phyloP scores from a whole-genome alignment of 352 stramenopile genomes.

The Phytophthora foliorum region DNA sequence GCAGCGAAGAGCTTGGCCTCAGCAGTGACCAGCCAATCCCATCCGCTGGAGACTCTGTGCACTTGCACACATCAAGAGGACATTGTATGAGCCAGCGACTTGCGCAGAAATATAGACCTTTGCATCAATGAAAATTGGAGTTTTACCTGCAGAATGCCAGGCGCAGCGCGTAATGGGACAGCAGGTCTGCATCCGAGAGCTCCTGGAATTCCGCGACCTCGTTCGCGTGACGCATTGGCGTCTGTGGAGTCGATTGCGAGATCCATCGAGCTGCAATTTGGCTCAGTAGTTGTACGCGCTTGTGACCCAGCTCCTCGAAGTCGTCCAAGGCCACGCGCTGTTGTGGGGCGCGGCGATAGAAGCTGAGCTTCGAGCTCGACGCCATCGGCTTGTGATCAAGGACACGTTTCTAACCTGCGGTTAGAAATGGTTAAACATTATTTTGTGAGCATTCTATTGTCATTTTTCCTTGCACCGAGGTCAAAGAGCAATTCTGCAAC shows the following conservation, averaged over 20 bases:
- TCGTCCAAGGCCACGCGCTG: constrained; percentile 94
- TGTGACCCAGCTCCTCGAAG: constrained; percentile 92
- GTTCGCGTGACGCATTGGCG: constrained; percentile 3
- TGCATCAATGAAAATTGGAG: neutral
- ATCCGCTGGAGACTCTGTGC: constrained; percentile 46
- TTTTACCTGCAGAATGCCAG: constrained; percentile 66
- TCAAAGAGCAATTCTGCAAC: no score
- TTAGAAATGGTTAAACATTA: neutral
- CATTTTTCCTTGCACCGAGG: constrained; percentile 1
- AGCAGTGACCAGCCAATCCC: constrained; percentile 64
- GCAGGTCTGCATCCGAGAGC: constrained; percentile 33
- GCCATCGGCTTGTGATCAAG: neutral
- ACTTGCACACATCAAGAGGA: constrained; percentile 19
- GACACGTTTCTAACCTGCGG: constrained; percentile 1
- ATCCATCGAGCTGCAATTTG: constrained; percentile 26
- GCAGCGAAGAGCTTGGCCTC: constrained; percentile 58
- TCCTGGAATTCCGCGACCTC: constrained; percentile 30
- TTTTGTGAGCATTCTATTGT: neutral
- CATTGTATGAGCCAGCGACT: constrained; percentile 10
- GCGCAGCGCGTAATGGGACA: constrained; percentile 61
- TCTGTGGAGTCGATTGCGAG: neutral
- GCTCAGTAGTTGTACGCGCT: constrained; percentile 65
- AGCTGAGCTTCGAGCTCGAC: constrained; percentile 28
- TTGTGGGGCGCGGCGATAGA: constrained; percentile 90
- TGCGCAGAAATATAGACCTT: neutral